phyloP scores from a whole-genome alignment of 1,284 basidiomycete genomes.

The Pseudozyma tsukubaensis region DNA sequence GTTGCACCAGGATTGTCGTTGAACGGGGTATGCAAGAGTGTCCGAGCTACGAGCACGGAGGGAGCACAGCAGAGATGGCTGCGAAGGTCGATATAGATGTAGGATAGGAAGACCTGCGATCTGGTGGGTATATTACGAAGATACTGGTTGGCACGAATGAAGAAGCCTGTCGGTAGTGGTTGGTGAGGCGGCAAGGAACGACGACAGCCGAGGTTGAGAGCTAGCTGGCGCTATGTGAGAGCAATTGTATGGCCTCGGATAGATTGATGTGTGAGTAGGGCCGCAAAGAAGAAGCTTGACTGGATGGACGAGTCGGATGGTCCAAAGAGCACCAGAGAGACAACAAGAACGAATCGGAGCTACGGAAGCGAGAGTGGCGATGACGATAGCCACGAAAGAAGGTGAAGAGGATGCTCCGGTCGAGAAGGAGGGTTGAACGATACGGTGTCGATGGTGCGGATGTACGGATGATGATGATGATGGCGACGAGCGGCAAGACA shows the following conservation, averaged over 20 bases:
- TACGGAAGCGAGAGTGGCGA: slow-evolving; percentile 5
- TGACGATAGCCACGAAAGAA: neutral
- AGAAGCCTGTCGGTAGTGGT: neutral
- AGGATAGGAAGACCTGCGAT: neutral
- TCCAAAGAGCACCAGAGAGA: slow-evolving; percentile 1
- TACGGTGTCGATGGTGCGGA: slow-evolving; percentile 6
- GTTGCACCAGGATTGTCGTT: neutral
- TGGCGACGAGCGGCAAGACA: slow-evolving; percentile 18
- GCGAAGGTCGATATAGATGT: neutral
- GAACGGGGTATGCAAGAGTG: neutral
- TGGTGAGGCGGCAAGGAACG: neutral
- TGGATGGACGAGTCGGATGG: slow-evolving; percentile 9
- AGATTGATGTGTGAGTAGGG: neutral
- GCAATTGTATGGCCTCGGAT: neutral
- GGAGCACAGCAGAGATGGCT: neutral
- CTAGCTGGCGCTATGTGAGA: no score
- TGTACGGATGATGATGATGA: neutral
- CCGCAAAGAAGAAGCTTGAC: slow-evolving; percentile 4
- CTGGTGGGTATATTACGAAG: slow-evolving; percentile 9
- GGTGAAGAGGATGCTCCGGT: slow-evolving; percentile 7
- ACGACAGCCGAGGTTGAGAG: neutral
- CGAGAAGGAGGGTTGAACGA: slow-evolving; percentile 11
- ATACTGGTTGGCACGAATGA: neutral
- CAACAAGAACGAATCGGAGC: slow-evolving; percentile 3
- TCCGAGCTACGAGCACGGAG: neutral